Conservation (phyloP, 2,329 filamentous ascomycete genomes). For the Trichoderma sp. region DNA sequence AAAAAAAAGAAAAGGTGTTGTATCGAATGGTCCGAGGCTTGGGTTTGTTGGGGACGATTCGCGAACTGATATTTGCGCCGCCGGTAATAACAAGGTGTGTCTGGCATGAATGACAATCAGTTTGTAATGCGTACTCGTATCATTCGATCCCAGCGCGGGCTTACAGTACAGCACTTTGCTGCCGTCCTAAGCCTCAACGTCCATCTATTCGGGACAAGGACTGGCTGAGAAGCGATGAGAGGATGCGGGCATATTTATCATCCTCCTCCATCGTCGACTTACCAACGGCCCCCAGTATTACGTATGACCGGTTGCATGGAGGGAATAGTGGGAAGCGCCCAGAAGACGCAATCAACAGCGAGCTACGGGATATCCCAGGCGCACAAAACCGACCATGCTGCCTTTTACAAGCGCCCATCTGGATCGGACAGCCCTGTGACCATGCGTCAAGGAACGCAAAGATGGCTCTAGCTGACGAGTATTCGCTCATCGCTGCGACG, state of each 20-base stretch:
- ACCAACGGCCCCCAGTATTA: constrained; percentile 20
- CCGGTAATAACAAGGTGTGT: constrained; percentile 4
- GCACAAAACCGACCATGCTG: neutral
- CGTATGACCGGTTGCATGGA: constrained; percentile 23
- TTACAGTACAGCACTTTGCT: constrained; percentile 7
- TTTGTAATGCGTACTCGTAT: constrained; percentile 14
- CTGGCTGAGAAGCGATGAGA: neutral
- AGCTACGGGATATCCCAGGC: neutral
- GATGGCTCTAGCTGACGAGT: neutral
- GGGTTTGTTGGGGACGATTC: constrained; percentile 12
- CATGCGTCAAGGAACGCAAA: constrained; percentile 14
- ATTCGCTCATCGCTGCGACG: constrained; percentile 12
- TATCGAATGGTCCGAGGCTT: constrained; percentile 1
- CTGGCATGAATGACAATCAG: constrained; percentile 11
- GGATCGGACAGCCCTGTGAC: constrained; percentile 27
- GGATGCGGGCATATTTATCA: constrained; percentile 21
- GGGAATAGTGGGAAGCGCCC: constrained; percentile 15
- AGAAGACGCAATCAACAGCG: constrained; percentile 16
- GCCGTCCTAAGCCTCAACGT: constrained; percentile 4
- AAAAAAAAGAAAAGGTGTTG: neutral
- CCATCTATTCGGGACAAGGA: neutral
- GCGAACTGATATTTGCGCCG: constrained; percentile 26
- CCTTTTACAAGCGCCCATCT: constrained; percentile 19
- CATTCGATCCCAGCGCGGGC: neutral
- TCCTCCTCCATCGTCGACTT: constrained; percentile 11